phyloP scores from a whole-genome alignment of 2,329 filamentous ascomycete species.

The Trichoderma koningii region DNA sequence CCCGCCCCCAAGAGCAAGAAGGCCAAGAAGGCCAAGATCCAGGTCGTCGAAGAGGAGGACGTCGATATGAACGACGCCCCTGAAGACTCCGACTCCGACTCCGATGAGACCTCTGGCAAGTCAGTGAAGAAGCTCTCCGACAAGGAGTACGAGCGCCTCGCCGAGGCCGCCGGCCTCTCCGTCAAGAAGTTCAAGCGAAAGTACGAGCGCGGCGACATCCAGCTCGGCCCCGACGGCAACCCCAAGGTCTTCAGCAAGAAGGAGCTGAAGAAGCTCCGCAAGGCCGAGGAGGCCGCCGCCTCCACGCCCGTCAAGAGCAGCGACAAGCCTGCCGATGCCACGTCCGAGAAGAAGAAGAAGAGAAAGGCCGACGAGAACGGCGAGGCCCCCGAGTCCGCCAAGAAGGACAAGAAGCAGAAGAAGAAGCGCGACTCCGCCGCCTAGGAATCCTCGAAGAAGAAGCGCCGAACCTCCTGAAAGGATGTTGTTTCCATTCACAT shows the following conservation, averaged over 20 bases:
- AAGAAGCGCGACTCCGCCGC: slow-evolving; percentile 48
- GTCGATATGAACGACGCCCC: slow-evolving; percentile 49
- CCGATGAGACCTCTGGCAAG: slow-evolving; percentile 40
- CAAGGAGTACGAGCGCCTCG: slow-evolving; percentile 60
- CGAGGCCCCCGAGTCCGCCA: slow-evolving; percentile 52
- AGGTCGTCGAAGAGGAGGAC: slow-evolving; percentile 46
- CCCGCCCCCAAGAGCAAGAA: slow-evolving; percentile 43
- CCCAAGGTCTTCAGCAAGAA: slow-evolving; percentile 73
- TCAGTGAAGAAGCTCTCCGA: slow-evolving; percentile 51
- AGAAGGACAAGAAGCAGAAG: slow-evolving; percentile 61
- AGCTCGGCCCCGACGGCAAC: slow-evolving; percentile 64
- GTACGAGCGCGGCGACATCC: slow-evolving; percentile 73
- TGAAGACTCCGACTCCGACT: slow-evolving; percentile 39
- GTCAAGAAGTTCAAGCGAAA: slow-evolving; percentile 78
- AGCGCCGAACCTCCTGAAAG: slow-evolving; percentile 9
- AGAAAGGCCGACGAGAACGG: slow-evolving; percentile 68
- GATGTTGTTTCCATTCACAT: neutral
- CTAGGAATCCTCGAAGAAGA: slow-evolving; percentile 34
- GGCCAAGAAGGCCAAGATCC: slow-evolving; percentile 48
- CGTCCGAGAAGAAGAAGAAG: slow-evolving; percentile 62
- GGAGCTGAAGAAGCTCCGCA: slow-evolving; percentile 72
- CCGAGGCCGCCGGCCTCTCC: slow-evolving; percentile 67
- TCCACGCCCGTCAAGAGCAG: slow-evolving; percentile 51
- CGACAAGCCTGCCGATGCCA: slow-evolving; percentile 43
- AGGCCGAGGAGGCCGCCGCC: slow-evolving; percentile 60